Base-by-base conservation (phyloP, 2,329 filamentous ascomycete genomes). In the Sarocladiaceae sp. region DNA sequence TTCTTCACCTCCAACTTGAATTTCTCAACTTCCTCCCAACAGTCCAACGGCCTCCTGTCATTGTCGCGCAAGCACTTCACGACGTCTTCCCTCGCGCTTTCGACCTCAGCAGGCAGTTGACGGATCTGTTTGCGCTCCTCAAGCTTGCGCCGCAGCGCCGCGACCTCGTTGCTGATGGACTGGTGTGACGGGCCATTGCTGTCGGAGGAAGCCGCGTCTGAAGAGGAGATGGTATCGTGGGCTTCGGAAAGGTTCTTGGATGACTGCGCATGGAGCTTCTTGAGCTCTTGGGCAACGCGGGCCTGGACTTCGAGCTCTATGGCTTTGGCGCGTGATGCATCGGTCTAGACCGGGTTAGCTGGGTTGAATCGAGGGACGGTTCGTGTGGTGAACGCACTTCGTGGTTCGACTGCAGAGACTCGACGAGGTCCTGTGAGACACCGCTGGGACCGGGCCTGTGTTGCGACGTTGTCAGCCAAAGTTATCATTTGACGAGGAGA, bases 1-100 rank as follows among this genome's bases (percentile, higher is more conserved):
- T 80, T 81, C 54, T 85, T 80, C 42, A 97, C 90, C 73, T 95
- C 88, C 56, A 78, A 76, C 78, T 90, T 95, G 66, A 97, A 97
- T 16, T 73, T 74, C 69, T 94, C 85, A 19, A 96, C 88, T 76
- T 96, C 89, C 66, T 82, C 77, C 85, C 87, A 96, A 76, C 91
- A 97, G 71, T 96, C 87, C 60, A 96, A 71, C 61, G 91, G 90
- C 63, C 88, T 78, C 51, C 88, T 76, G 66, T 96, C 90, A 64
- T 96, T 83, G 58, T 83, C 75, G 50, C 85, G 74, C 71, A 97
- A 71, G 63, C 91, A 97, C 55, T 78, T 76, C 50, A 93, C 79
- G 45, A 96, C 81, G 48, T 83, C 80, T 53, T 78, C 72, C 64
- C 88, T 84, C 16, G 89, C 87, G 60, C 73, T 76, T 65, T 88